These are phyloP conservation scores for Nadsonia commutata DNA, from an alignment of 1,139 yeast genomes.

Conservation along the genomic window DNA sequence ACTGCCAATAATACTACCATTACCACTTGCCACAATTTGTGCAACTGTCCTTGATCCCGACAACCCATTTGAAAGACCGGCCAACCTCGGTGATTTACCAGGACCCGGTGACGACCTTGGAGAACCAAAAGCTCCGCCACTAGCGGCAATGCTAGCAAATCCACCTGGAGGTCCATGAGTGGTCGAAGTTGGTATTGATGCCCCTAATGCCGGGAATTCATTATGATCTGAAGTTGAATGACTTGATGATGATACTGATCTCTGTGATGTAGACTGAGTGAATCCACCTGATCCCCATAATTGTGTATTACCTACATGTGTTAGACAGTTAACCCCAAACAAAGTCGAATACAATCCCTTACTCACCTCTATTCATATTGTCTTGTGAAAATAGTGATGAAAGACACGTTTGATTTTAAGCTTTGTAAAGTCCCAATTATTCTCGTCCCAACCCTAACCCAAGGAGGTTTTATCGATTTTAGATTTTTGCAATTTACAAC, in stretches of 20 bases:
- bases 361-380: too few species aligned
- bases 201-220: neutral
- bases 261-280: neutral
- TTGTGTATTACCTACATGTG: neutral
- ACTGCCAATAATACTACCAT: neutral
- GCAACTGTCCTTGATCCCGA: neutral
- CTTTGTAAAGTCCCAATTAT: conserved; percentile 1
- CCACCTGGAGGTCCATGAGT: neutral
- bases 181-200: neutral
- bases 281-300: neutral
- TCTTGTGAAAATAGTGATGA: too few species aligned
- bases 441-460: conserved; percentile 1
- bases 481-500: too few species aligned
- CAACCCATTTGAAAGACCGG: neutral
- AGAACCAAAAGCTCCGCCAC: neutral
- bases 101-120: neutral
- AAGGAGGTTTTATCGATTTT: neutral
- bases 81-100: neutral
- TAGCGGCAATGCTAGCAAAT: neutral
- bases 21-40: neutral
- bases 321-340: too few species aligned
- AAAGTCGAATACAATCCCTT: too few species aligned
- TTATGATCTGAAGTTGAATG: neutral
- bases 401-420: conserved; percentile 1
- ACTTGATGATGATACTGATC: neutral